Evolutionary conservation across 2,329 filamentous ascomycete genomes (phyloP), one percentile per base, ranked within the genome.

Genomic region (Aspergillus ibericus): DNA sequence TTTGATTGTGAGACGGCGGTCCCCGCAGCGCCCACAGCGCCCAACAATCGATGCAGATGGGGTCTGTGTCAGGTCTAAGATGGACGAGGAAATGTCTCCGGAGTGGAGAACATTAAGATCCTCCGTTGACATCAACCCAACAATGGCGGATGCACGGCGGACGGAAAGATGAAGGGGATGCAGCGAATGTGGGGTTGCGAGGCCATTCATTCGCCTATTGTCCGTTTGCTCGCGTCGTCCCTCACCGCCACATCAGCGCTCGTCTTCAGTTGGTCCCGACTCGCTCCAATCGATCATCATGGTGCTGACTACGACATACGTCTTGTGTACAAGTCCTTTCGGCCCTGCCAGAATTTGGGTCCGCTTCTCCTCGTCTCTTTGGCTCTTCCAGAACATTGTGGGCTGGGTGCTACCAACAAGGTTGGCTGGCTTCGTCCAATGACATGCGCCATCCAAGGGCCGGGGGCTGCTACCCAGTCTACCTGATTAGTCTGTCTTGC

Each of bases 191-290:
- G 65, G 65, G 65, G 65, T 67, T 66, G 54, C 53, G 51, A 42
- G 40, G 48, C 16, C 51, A 22, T 44, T 53, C 36, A 62, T 64
- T 67, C 62, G 59, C 62, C 65, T 67, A 59, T 64, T 50, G 56
- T 58, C 56, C 60, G 54, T 63, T 65, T 62, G 61, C 42, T 63
- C 40, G 55, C 58, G 27, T 50, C 22, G 36, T 60, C 56, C 52
- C 60, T 67, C 65, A 67, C 65, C 65, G 65, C 65, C 65, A 67
- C 62, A 62, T 66, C 58, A 55, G 62, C 34, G 46, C 51, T 50
- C 36, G 48, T n/a, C 44, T 58, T 18, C 25, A 32, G 29, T 42
- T 53, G 29, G 36, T 54, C 35, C 48, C 35, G 27, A 40, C 58
- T 52, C 50, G 52, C 47, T 57, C 16, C n/a, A 20, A 9, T 35